phyloP scores from a whole-genome alignment of 176 grass and related monocot species.

The Musa itinerans region DNA sequence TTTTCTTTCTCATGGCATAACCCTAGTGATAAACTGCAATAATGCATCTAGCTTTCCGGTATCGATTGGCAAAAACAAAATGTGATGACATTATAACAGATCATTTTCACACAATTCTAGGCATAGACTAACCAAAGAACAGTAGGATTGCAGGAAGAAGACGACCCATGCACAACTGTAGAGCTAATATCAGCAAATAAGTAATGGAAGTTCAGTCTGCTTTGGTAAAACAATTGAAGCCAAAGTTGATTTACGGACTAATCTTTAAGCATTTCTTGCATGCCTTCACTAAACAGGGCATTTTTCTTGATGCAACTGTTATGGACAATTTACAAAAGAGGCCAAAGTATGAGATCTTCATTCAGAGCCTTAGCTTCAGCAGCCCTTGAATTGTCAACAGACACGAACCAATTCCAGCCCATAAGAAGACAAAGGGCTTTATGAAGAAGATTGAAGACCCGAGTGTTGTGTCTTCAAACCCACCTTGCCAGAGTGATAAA shows the following conservation, averaged over 20 bases:
- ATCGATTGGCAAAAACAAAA: too few species aligned
- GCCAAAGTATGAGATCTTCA: constrained; percentile 79
- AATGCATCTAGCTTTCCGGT: too few species aligned
- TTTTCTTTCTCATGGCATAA: too few species aligned
- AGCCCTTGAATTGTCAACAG: constrained; percentile 54
- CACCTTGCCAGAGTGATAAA: constrained; percentile 47
- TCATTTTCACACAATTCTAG: too few species aligned
- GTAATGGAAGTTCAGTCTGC: neutral
- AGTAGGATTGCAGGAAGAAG: too few species aligned
- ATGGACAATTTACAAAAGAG: constrained; percentile 68
- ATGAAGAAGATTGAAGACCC: constrained; percentile 35
- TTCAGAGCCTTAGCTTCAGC: constrained; percentile 56
- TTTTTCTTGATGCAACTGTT: constrained; percentile 41
- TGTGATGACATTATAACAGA: too few species aligned
- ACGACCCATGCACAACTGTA: neutral
- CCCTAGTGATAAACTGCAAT: too few species aligned
- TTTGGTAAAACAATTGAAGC: neutral
- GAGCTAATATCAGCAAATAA: neutral
- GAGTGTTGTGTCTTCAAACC: constrained; percentile 75
- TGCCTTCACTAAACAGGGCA: constrained; percentile 37
- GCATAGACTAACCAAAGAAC: too few species aligned
- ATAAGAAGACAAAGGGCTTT: constrained; percentile 90
- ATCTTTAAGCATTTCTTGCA: constrained; percentile 66
- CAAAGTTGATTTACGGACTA: constrained; percentile 9
- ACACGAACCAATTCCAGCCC: constrained; percentile 79